Base-by-base conservation (phyloP, 169 alveolate species). In the Cryptosporidium viatorum region DNA sequence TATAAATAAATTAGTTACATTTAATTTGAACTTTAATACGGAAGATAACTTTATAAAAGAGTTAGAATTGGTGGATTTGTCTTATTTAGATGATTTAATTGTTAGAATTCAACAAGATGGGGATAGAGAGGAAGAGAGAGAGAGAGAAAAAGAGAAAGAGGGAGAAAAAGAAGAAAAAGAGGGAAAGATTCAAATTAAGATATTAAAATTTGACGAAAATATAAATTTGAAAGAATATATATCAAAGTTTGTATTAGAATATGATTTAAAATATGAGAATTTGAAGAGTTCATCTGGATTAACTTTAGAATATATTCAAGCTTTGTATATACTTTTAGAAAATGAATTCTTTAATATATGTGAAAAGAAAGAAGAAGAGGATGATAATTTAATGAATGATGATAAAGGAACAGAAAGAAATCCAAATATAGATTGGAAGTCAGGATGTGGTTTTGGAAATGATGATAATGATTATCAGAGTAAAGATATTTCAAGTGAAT, bases 401-500 rank as follows among this genome's bases (percentile, higher is more conserved):
- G 50, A 70, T 43, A 69, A 85, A 59, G 93, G 94, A 58, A 85
- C 84, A 65, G 94, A 92, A 21, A 96, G 93, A 45, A 92, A 93
- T 1, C 95, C 96, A 14, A 45, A 29, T 21, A 23, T 69, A 9
- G 86, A 94, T 91, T 80, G 97, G 98, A 41, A 92, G 92, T 87
- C 95, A 95, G 70, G 94, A 62, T 41, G 69, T 62, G 87, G 87
- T 10, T 80, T 80, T 45, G 75, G 87, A 7, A 62, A 80, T 14
- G 97, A 95, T 23, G 94, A 96, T 45, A 80, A 91, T 80, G 91
- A 96, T 84, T 91, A 95, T 80, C 94, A 94, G n/a, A 86, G 96
- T 29, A 93, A 95, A 71, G 94, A 95, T 84, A 95, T 96, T 0
- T 95, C 95, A 91, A 94, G 92, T 67, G 98, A 95, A 85, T 95